These are phyloP conservation scores for Neofusicoccum laricinum DNA, from an alignment of 2,329 filamentous ascomycete genomes.

Conservation along the genomic window DNA sequence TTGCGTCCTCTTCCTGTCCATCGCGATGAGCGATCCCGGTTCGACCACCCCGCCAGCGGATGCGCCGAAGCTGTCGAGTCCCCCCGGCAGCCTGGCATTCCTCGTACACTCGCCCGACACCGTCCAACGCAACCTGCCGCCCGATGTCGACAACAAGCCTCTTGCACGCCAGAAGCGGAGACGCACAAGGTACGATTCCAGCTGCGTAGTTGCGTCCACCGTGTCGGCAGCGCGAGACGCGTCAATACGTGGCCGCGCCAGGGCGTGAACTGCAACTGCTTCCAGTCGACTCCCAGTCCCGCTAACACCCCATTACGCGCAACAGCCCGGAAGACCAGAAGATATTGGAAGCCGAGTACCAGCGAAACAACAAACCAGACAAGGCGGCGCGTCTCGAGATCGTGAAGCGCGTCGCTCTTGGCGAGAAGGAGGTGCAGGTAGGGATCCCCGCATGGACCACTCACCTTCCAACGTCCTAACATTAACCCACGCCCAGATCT, in stretches of 20 bases:
- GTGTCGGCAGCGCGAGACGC: background rate
- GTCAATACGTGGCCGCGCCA: background rate
- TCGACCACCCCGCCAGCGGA: slow-evolving; percentile 23
- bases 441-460: slow-evolving; percentile 31
- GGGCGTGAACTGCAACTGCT: background rate
- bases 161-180: slow-evolving; percentile 60
- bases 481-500: slow-evolving; percentile 62
- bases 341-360: slow-evolving; percentile 82
- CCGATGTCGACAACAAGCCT: slow-evolving; percentile 58
- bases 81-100: slow-evolving; percentile 49
- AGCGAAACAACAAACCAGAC: slow-evolving; percentile 83
- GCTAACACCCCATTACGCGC: slow-evolving; percentile 10
- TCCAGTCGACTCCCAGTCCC: background rate
- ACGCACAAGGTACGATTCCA: slow-evolving; percentile 55
- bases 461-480: slow-evolving; percentile 19
- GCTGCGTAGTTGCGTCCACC: background rate
- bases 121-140: slow-evolving; percentile 54
- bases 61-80: slow-evolving; percentile 25
- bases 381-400: slow-evolving; percentile 83
- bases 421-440: slow-evolving; percentile 96
- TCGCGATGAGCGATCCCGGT: slow-evolving; percentile 17
- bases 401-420: slow-evolving; percentile 79
- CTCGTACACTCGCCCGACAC: slow-evolving; percentile 60
- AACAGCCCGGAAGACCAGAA: slow-evolving; percentile 70
- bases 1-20: background rate